These are phyloP conservation scores for Fusarium aywerte DNA, from an alignment of 2,329 filamentous ascomycete species.

Conservation along the genomic window DNA sequence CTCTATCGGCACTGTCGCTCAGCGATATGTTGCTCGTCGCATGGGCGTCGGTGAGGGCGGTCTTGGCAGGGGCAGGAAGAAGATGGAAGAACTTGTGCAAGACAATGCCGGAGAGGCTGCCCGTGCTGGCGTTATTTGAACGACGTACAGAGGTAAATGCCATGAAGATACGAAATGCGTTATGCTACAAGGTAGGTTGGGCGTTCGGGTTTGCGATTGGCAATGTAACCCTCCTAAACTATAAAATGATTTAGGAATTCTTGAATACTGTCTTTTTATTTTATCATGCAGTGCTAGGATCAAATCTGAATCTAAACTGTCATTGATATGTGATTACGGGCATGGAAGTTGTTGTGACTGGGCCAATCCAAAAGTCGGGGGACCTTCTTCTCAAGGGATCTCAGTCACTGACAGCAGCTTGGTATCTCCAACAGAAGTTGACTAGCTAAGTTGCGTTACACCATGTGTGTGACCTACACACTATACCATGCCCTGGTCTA, in stretches of 20 bases:
- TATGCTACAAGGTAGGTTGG: slow-evolving; percentile 36
- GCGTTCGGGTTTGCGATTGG: slow-evolving; percentile 41
- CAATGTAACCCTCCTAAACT: slow-evolving; percentile 33
- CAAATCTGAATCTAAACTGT: slow-evolving; percentile 17
- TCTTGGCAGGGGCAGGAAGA: slow-evolving; percentile 70
- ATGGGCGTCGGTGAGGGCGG: slow-evolving; percentile 94
- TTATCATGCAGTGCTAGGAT: slow-evolving; percentile 19
- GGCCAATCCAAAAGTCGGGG: too few relatives aligned
- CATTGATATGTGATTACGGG: slow-evolving; percentile 7
- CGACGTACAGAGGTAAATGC: neutral
- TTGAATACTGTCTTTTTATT: slow-evolving; percentile 34
- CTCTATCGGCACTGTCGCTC: slow-evolving; percentile 85
- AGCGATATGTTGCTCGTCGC: slow-evolving; percentile 91
- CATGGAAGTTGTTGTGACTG: too few relatives aligned
- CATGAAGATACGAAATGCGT: slow-evolving; percentile 11
- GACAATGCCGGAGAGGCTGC: slow-evolving; percentile 70
- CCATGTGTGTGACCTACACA: neutral
- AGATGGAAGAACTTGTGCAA: slow-evolving; percentile 64
- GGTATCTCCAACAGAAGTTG: too few relatives aligned
- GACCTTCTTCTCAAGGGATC: too few relatives aligned
- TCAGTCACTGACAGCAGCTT: too few relatives aligned
- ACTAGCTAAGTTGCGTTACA: neutral
- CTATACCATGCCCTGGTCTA: neutral
- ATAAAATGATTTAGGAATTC: slow-evolving; percentile 21
- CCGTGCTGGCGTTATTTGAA: slow-evolving; percentile 65